These are phyloP conservation scores for Guadua angustifolia DNA, from an alignment of 176 grass and related monocot genomes.

Conservation along the genomic window DNA sequence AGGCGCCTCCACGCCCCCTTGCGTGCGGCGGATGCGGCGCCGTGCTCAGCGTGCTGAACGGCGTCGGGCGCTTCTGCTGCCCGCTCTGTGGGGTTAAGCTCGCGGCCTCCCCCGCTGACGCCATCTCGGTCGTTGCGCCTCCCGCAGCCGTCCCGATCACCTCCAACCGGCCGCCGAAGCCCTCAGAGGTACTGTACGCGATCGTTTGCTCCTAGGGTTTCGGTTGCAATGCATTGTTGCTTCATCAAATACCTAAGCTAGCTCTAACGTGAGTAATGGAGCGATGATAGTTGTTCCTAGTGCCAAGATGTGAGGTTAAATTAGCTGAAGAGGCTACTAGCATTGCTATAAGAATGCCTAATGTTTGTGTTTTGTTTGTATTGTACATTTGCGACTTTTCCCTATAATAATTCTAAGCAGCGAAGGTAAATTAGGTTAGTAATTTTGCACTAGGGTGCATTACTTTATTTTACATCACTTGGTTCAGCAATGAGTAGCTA, in stretches of 20 bases:
- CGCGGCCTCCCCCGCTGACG: constrained; percentile 3
- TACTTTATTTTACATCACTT: neutral
- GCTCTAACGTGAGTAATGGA: neutral
- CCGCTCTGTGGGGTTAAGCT: constrained; percentile 52
- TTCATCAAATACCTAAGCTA: neutral
- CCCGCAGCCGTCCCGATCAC: constrained; percentile 51
- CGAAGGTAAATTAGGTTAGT: neutral
- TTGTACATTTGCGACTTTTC: neutral
- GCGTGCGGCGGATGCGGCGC: constrained; percentile 36
- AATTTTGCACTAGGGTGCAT: neutral
- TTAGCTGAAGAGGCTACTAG: neutral
- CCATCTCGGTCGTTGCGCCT: constrained; percentile 12
- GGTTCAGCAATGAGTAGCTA: neutral
- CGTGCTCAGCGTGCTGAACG: constrained; percentile 54
- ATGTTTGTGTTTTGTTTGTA: neutral
- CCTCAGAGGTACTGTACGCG: constrained; percentile 15
- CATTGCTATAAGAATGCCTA: neutral
- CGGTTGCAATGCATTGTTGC: neutral
- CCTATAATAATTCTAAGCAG: neutral
- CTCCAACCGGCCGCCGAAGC: neutral
- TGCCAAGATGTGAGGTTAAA: neutral
- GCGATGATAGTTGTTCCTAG: neutral
- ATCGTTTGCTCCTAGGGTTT: neutral
- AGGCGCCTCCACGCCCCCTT: too few species aligned
- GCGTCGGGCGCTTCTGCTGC: constrained; percentile 43